Conservation (phyloP, 306 rosid species). For the Dryas octopetala region DNA sequence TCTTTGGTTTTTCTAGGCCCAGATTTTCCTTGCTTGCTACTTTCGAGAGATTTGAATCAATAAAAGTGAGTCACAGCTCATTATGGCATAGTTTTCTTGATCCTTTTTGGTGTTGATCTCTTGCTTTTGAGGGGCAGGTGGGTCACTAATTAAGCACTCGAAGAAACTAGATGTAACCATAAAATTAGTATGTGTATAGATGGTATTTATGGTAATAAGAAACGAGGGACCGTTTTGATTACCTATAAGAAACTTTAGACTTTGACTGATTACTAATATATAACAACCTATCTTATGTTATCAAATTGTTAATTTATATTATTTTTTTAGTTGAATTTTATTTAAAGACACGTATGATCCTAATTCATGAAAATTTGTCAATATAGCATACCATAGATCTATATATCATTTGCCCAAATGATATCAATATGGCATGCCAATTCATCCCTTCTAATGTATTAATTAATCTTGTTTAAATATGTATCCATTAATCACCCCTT, state of each 20-base stretch:
- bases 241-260: neutral
- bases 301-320: too few relatives aligned
- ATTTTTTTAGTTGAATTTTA: too few relatives aligned
- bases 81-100: constrained; percentile 3
- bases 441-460: too few relatives aligned
- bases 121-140: neutral
- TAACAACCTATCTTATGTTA: too few relatives aligned
- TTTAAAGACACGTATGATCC: too few relatives aligned
- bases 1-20: neutral
- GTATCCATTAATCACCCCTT: too few relatives aligned
- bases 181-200: neutral
- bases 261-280: neutral
- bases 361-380: too few relatives aligned
- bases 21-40: neutral
- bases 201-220: neutral
- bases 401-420: too few relatives aligned
- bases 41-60: constrained; percentile 13
- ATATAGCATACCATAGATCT: too few relatives aligned
- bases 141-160: neutral
- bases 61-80: constrained; percentile 38
- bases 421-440: too few relatives aligned
- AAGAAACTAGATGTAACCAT: neutral
- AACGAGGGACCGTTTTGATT: neutral
- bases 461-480: too few relatives aligned
- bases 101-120: constrained; percentile 26